These are phyloP conservation scores for Argentina anserina DNA, from an alignment of 306 rosid genomes.

Conservation along the genomic window DNA sequence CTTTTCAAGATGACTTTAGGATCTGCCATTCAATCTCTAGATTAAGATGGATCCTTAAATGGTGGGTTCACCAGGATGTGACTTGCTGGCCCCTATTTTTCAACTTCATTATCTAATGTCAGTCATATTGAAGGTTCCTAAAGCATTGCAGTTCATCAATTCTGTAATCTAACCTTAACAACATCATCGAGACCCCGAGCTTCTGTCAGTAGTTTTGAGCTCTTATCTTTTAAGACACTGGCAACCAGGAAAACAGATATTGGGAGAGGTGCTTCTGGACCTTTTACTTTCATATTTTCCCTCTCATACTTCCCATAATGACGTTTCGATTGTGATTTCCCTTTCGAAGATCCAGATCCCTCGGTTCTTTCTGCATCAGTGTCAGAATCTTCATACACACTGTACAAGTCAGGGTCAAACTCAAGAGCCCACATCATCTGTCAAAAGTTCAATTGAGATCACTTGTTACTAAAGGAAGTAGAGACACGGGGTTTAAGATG, in stretches of 20 bases:
- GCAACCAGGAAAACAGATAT: slow-evolving; percentile 93
- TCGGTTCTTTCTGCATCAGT: slow-evolving; percentile 35
- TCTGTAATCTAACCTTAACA: slow-evolving; percentile 71
- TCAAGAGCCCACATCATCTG: slow-evolving; percentile 99
- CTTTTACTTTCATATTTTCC: slow-evolving; percentile 66
- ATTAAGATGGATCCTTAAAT: not conserved
- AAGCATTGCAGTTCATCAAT: slow-evolving; percentile 17
- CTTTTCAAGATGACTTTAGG: not conserved
- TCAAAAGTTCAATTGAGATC: slow-evolving; percentile 16
- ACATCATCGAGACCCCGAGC: slow-evolving; percentile 96
- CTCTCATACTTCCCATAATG: slow-evolving; percentile 91
- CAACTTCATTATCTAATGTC: not conserved
- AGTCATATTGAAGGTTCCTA: not conserved
- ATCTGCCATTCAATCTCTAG: not conserved
- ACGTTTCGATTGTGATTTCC: slow-evolving; percentile 64
- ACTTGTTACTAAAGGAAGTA: not conserved
- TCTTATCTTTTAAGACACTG: slow-evolving; percentile 91
- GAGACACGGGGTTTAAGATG: not conserved
- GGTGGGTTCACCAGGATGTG: not conserved
- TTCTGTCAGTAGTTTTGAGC: slow-evolving; percentile 70
- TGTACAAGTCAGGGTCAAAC: slow-evolving; percentile 73
- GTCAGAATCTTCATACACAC: slow-evolving; percentile 63
- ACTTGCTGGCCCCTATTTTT: not conserved
- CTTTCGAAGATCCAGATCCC: slow-evolving; percentile 43
- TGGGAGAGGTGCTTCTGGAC: slow-evolving; percentile 76